phyloP scores from a whole-genome alignment of 768 basidiomycete genomes.

The Calocybe cyanea region DNA sequence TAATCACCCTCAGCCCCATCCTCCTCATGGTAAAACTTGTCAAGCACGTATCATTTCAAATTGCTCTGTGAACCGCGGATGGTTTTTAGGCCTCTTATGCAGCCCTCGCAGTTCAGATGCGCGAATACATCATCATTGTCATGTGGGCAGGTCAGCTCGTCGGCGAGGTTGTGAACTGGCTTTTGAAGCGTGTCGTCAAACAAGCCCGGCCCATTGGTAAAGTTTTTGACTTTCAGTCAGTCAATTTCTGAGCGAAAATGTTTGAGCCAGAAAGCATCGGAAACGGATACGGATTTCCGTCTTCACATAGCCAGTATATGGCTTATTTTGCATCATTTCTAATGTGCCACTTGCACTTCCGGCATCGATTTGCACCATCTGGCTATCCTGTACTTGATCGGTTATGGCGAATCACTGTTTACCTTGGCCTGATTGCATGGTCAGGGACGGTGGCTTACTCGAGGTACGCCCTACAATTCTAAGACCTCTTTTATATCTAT shows the following conservation, averaged over 20 bases:
- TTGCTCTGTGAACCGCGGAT: neutral
- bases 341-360: constrained; percentile 65
- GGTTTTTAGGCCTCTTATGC: constrained; percentile 71
- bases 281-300: constrained; percentile 82
- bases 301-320: constrained; percentile 90
- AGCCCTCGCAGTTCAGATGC: constrained; percentile 66
- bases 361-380: constrained; percentile 58
- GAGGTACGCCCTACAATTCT: constrained; percentile 39
- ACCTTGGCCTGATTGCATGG: constrained; percentile 51
- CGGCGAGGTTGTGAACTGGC: constrained; percentile 67
- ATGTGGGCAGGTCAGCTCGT: constrained; percentile 83
- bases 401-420: constrained; percentile 44
- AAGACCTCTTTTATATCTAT: neutral
- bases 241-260: neutral
- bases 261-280: constrained; percentile 45
- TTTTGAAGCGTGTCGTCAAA: constrained; percentile 64
- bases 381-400: constrained; percentile 49
- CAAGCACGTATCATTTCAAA: constrained; percentile 4
- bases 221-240: constrained; percentile 14
- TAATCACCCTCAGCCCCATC: constrained; percentile 67
- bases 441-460: constrained; percentile 72
- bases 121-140: constrained; percentile 73
- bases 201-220: constrained; percentile 66
- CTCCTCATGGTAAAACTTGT: constrained; percentile 57
- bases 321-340: constrained; percentile 81